Evolutionary conservation across 345 rosid genomes (phyloP), one percentile per base, ranked within the genome.

Genomic region (Lumnitzera racemosa): DNA sequence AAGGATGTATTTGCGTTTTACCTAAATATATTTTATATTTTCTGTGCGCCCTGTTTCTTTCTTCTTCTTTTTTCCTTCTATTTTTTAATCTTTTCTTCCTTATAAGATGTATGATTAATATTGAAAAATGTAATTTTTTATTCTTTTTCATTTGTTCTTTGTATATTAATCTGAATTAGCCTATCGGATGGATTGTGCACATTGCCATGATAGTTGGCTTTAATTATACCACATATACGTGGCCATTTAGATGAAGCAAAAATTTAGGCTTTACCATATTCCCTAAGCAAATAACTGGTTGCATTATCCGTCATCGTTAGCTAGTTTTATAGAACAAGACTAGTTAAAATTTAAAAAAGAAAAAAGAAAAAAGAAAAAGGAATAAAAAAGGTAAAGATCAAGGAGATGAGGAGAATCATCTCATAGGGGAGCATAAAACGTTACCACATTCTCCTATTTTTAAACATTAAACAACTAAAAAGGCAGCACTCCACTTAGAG

Each of bases 371-470:
- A 63, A 49, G 55, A 65, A 78, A 83, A 36, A 36, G 11, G 43
- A 36, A 36, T 5, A 70, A 64, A 71, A 63, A 24, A 67, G 79
- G 82, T 65, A 68, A 68, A 67, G 63, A 68, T 64, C 68, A 61
- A 71, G 58, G 62, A 54, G 36, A 24, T 5, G 31, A 36, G 56
- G 57, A 60, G 82, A 82, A 74, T 83, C 83, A 83, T 79, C 80
- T 69, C 57, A 66, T 73, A 49, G 59, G 59, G 64, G 52, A 63
- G 69, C 52, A 77, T 64, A 63, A 57, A 61, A 60, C 46, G 4
- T 57, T 54, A 55, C 66, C 69, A 71, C 71, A 59, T 73, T 76
- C 63, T 20, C 31, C 50, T 53, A 64, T 71, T 64, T 74, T 67
- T 3, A 67, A 61, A 70, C 20, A 20, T 20, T 82, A 74, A 74